Percentiles rank a stretch among this genome's conserved stretches.
phyloP scores from a whole-genome alignment of 306 rosid genomes.

The Lithocarpus polystachyus region DNA sequence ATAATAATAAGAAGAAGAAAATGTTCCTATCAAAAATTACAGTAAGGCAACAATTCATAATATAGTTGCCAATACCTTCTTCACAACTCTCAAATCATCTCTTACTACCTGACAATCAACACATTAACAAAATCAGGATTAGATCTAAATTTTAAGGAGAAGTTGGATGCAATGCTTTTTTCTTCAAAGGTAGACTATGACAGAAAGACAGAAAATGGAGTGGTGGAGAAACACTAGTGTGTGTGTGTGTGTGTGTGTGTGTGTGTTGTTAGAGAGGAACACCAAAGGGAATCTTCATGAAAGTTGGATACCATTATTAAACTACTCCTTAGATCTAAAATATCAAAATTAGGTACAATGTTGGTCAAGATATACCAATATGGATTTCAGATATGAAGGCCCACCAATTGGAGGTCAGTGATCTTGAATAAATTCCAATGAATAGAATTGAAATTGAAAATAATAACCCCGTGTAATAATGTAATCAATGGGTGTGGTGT shows the following conservation, averaged over 20 bases:
- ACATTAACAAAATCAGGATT: slow-evolving; percentile 17
- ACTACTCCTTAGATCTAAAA: neutral
- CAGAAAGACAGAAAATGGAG: too few species aligned
- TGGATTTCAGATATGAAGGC: neutral
- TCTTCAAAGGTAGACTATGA: too few species aligned
- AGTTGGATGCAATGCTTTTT: neutral
- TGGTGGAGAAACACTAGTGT: too few species aligned
- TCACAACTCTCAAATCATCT: slow-evolving; percentile 83
- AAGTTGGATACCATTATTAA: neutral
- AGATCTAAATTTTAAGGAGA: neutral
- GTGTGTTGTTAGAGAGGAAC: too few species aligned
- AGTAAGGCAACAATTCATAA: slow-evolving; percentile 1
- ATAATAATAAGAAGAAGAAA: slow-evolving; percentile 4
- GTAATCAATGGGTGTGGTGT: neutral
- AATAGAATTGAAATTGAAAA: neutral
- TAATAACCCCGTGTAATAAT: neutral
- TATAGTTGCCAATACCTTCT: slow-evolving; percentile 58
- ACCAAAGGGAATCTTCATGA: too few species aligned
- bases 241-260: too few species aligned
- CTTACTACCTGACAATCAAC: slow-evolving; percentile 65
- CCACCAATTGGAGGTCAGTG: slow-evolving; percentile 3
- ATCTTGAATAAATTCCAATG: slow-evolving; percentile 4
- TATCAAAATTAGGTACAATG: neutral
- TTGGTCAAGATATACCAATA: neutral
- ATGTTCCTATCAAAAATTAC: neutral